Conservation (phyloP, 2,329 filamentous ascomycete genomes). For the Microascus cirrosus region DNA sequence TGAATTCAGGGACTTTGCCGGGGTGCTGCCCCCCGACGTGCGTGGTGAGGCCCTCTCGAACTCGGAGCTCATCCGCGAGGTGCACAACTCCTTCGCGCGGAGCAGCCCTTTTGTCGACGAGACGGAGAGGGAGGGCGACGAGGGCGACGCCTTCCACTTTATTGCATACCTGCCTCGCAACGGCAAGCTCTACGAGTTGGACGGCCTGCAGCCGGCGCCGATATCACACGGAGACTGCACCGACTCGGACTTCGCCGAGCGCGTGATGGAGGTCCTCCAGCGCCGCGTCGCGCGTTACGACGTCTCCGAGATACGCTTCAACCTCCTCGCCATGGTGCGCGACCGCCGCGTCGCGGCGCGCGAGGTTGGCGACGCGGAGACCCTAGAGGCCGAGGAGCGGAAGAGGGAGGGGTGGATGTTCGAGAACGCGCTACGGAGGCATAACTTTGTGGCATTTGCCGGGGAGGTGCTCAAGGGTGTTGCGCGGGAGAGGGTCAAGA, state of each 20-base stretch:
- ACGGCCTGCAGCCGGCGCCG: slow-evolving; percentile 85
- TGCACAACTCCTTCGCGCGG: slow-evolving; percentile 84
- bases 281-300: slow-evolving; percentile 78
- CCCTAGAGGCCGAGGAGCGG: slow-evolving; percentile 66
- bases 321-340: slow-evolving; percentile 82
- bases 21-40: slow-evolving; percentile 66
- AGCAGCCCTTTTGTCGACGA: slow-evolving; percentile 90
- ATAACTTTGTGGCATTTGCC: slow-evolving; percentile 95
- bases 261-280: slow-evolving; percentile 79
- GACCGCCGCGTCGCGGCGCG: slow-evolving; percentile 68
- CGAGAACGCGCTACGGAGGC: slow-evolving; percentile 83
- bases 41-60: slow-evolving; percentile 51
- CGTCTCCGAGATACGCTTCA: slow-evolving; percentile 82
- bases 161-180: slow-evolving; percentile 83
- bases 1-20: slow-evolving; percentile 82
- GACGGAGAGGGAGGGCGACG: slow-evolving; percentile 58
- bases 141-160: slow-evolving; percentile 94
- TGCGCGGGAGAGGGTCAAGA: slow-evolving; percentile 58
- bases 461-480: slow-evolving; percentile 85
- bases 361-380: slow-evolving; percentile 73
- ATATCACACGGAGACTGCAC: slow-evolving; percentile 73
- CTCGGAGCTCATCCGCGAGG: slow-evolving; percentile 58
- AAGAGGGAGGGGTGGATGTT: slow-evolving; percentile 85
- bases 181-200: slow-evolving; percentile 80
- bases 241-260: slow-evolving; percentile 57